Conservation (phyloP, 441 rosid species). For the Heliophila coronopifolia region DNA sequence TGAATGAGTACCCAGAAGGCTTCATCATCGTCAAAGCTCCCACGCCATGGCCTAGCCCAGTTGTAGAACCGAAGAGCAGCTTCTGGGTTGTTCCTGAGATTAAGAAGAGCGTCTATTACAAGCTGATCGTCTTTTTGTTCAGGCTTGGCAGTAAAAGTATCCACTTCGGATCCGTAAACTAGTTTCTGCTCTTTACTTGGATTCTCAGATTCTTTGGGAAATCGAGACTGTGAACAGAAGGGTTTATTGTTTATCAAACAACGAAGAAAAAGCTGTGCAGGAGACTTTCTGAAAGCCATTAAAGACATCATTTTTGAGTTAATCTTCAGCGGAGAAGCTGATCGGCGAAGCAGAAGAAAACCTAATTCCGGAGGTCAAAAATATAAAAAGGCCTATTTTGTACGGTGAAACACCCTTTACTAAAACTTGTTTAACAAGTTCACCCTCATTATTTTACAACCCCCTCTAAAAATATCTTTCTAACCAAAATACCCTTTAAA, state of each 20-base stretch:
- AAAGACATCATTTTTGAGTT: slow-evolving; percentile 30
- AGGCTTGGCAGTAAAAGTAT: background rate
- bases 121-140: slow-evolving; percentile 19
- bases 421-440: no score
- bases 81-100: slow-evolving; percentile 33
- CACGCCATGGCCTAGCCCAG: slow-evolving; percentile 25
- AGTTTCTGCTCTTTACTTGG: slow-evolving; percentile 18
- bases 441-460: no score
- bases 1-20: slow-evolving; percentile 48
- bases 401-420: no score
- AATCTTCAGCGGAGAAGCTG: background rate
- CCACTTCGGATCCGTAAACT: slow-evolving; percentile 10
- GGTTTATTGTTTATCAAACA: slow-evolving; percentile 24
- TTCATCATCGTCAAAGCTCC: slow-evolving; percentile 32
- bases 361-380: no score
- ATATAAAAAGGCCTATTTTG: no score
- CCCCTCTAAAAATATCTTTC: no score
- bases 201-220: slow-evolving; percentile 21
- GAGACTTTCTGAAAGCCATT: slow-evolving; percentile 15
- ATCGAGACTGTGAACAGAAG: slow-evolving; percentile 32
- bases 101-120: slow-evolving; percentile 40
- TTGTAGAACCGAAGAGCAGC: slow-evolving; percentile 40
- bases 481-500: no score
- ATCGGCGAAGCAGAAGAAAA: slow-evolving; percentile 2
- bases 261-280: slow-evolving; percentile 1